Evolutionary conservation across 2,329 filamentous ascomycete species (phyloP).

Genomic region (Stagonosporopsis rhizophila): DNA sequence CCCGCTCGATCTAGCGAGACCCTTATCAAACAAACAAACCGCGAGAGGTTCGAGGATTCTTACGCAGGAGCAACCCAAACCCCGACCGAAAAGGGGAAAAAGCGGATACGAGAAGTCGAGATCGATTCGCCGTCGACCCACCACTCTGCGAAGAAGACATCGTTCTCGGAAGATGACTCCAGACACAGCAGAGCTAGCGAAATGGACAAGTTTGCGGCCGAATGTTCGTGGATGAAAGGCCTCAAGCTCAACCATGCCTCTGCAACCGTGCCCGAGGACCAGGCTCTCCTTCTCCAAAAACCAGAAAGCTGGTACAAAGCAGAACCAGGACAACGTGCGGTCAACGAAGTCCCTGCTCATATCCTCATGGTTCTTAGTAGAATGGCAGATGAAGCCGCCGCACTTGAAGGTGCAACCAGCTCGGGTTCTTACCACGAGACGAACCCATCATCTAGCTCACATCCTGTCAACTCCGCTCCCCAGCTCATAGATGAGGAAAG

Average conservation of each 20-base stretch:
- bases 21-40: neutral
- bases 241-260: constrained; percentile 30
- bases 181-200: neutral
- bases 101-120: constrained; percentile 8
- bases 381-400: constrained; percentile 28
- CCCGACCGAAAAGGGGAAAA: constrained; percentile 1
- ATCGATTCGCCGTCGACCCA: neutral
- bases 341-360: constrained; percentile 49
- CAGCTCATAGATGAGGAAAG: constrained; percentile 6
- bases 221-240: constrained; percentile 36
- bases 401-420: constrained; percentile 14
- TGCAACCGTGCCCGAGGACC: constrained; percentile 53
- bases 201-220: constrained; percentile 13
- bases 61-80: neutral
- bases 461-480: constrained; percentile 7
- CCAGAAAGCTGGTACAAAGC: constrained; percentile 47
- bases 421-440: constrained; percentile 21
- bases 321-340: constrained; percentile 41
- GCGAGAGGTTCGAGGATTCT: neutral
- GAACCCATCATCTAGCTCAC: constrained; percentile 26
- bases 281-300: constrained; percentile 58
- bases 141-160: neutral
- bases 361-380: constrained; percentile 34
- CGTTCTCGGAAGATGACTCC: neutral
- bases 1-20: neutral